Conservation (phyloP, 2,329 filamentous ascomycete species). For the Colletotrichum sp. region DNA sequence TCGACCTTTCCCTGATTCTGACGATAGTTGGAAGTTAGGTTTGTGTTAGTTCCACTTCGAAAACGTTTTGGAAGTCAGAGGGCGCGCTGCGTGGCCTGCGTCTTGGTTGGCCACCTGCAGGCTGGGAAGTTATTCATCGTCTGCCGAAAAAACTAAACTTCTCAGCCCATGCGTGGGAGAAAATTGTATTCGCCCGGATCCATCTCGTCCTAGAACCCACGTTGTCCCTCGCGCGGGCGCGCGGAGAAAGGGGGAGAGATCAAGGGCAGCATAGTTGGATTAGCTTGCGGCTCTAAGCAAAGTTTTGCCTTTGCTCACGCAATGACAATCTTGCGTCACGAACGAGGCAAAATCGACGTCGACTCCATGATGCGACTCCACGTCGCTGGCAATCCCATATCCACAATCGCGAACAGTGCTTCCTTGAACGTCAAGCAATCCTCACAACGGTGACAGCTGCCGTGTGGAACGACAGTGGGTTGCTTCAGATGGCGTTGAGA, state of each 20-base stretch:
- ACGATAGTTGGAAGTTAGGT: neutral
- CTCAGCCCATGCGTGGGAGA: neutral
- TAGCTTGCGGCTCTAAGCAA: neutral
- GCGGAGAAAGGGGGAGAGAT: neutral
- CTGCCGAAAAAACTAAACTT: neutral
- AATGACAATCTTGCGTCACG: neutral
- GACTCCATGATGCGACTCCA: neutral
- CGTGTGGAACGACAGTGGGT: neutral
- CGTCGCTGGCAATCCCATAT: neutral
- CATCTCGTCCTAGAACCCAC: neutral
- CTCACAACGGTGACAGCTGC: neutral
- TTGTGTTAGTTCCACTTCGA: constrained; percentile 4
- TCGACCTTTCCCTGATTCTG: neutral
- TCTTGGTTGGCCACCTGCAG: neutral
- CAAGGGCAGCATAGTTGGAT: neutral
- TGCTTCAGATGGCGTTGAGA: constrained; percentile 12
- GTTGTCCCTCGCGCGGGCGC: neutral
- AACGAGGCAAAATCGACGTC: constrained; percentile 1
- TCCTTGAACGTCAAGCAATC: neutral
- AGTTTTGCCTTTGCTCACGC: neutral
- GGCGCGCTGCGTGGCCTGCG: neutral
- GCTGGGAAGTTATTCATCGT: neutral
- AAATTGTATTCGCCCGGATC: neutral
- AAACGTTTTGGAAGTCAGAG: constrained; percentile 3
- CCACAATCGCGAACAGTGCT: neutral